Evolutionary conservation across 2,329 filamentous ascomycete species (phyloP), one percentile per base, ranked within the genome.

Genomic region (Arthrobotrys sphaeroides): DNA sequence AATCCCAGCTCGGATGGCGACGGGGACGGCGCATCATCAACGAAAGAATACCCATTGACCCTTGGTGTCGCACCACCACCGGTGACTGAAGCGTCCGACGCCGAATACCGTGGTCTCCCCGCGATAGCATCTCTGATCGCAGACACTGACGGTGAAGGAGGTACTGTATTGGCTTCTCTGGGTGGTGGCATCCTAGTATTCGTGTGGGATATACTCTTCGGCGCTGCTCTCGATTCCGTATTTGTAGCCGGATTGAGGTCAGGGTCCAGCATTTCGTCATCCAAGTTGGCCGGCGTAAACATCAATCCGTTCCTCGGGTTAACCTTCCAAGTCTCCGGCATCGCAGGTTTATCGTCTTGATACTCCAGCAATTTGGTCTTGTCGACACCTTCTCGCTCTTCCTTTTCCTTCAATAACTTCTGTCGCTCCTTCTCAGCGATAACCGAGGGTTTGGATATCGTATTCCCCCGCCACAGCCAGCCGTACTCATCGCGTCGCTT

Each of bases 41-140:
- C 94, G 82, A 97, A 98, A 0, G 93, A 88, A 82, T 97, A 99
- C 0, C 95, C 95, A 77, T 96, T 96, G 0, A 98, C 92, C 1
- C 92, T 87, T 0, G 94, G 95, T 0, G 94, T 98, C 82, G 96
- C 93, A 70, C 86, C 87, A 13, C 90, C 91, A 0, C 85, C 85
- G 74, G 85, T 87, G 1, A 86, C 86, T 7, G 84, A 84, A 4
- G 88, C 88, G 78, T 92, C 89, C 10, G 88, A 88, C 22, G 90
- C 87, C 6, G 85, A 87, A 1, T 85, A 84, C 6, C 88, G 87
- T 3, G 90, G 88, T 5, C 85, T 88, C 7, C 93, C 92, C 0
- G 90, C 89, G 67, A 97, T 93, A 6, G 94, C 94, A 79, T 94
- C 93, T 78, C 90, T 88, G 20, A 97, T 88, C 0, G 93, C 90